These are phyloP conservation scores for Chaetomium fimeti DNA, from an alignment of 495 filamentous ascomycete genomes.

Conservation along the genomic window DNA sequence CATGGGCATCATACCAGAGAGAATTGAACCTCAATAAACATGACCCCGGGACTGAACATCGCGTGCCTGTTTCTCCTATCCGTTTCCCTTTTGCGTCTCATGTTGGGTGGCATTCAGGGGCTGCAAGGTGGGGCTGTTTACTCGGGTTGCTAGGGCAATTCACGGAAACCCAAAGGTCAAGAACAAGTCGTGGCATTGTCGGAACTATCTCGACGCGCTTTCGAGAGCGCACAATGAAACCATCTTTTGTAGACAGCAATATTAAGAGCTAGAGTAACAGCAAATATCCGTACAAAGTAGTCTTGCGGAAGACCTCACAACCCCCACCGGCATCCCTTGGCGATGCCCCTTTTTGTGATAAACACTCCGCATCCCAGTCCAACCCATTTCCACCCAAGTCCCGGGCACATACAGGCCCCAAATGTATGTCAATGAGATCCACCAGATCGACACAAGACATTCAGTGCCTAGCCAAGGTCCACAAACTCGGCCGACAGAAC, in stretches of 20 bases:
- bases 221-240: background rate
- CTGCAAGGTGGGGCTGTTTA: background rate
- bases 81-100: no score
- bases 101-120: background rate
- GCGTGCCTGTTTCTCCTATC: no score
- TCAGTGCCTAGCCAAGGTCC: background rate
- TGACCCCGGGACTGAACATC: no score
- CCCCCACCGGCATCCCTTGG: slow-evolving; percentile 3
- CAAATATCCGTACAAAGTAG: background rate
- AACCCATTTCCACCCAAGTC: background rate
- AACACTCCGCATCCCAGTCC: background rate
- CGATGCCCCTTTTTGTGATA: slow-evolving; percentile 1
- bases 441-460: background rate
- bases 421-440: background rate
- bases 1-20: no score
- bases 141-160: background rate
- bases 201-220: background rate
- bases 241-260: background rate
- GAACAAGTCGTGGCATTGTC: background rate
- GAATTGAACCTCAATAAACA: no score
- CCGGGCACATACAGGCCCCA: background rate
- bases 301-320: background rate
- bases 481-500: background rate
- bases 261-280: slow-evolving; percentile 1
- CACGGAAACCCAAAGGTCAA: background rate